Evolutionary conservation across 192 early-diverging fungal genomes (phyloP).

Genomic region (Coemansia sp.): DNA sequence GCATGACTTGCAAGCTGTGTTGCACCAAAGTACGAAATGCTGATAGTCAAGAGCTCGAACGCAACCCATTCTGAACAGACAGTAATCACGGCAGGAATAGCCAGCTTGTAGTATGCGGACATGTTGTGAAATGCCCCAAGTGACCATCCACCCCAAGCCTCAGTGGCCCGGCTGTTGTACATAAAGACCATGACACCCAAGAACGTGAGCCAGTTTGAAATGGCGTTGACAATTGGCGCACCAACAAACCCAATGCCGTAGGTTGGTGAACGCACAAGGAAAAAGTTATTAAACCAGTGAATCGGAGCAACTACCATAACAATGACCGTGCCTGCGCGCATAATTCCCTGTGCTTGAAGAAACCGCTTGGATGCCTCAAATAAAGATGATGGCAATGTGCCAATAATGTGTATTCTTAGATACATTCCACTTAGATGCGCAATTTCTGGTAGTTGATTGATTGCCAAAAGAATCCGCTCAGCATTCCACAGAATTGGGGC

Average conservation of each 20-base stretch:
- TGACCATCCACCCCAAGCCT: slow-evolving; percentile 80
- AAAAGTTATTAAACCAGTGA: slow-evolving; percentile 69
- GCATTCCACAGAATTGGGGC: slow-evolving; percentile 65
- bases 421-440: slow-evolving; percentile 57
- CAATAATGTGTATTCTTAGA: slow-evolving; percentile 59
- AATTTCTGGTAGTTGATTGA: slow-evolving; percentile 68
- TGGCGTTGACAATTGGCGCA: slow-evolving; percentile 67
- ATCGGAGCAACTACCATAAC: slow-evolving; percentile 63
- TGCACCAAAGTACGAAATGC: slow-evolving; percentile 69
- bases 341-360: slow-evolving; percentile 74
- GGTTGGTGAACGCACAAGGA: slow-evolving; percentile 63
- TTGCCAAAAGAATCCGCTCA: slow-evolving; percentile 60
- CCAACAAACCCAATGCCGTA: slow-evolving; percentile 69
- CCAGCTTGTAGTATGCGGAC: slow-evolving; percentile 60
- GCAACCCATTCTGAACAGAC: slow-evolving; percentile 75
- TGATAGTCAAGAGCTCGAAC: slow-evolving; percentile 63
- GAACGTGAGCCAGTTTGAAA: slow-evolving; percentile 66
- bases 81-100: slow-evolving; percentile 74
- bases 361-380: slow-evolving; percentile 76
- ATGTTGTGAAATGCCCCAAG: slow-evolving; percentile 58
- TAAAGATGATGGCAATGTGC: slow-evolving; percentile 68
- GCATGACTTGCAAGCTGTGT: slow-evolving; percentile 70
- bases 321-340: slow-evolving; percentile 71
- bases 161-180: slow-evolving; percentile 52
- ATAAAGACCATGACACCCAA: slow-evolving; percentile 61